Conservation (phyloP, 2,329 filamentous ascomycete species). For the Didymella lethalis region DNA sequence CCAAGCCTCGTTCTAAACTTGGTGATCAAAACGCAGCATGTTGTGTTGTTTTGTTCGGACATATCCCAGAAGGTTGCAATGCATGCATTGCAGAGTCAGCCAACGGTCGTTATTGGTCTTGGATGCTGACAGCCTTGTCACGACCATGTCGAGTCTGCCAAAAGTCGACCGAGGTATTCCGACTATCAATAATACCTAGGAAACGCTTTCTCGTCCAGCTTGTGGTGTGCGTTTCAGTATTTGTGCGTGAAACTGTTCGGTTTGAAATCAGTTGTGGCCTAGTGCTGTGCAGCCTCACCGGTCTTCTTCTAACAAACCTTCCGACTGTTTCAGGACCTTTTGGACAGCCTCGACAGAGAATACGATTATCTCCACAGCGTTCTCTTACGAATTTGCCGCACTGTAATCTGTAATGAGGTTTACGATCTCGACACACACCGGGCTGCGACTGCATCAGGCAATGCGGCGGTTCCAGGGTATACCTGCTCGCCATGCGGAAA, state of each 20-base stretch:
- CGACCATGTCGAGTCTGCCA: not conserved
- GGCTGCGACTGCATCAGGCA: slow-evolving; percentile 11
- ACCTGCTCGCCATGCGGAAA: not conserved
- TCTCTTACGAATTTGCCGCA: slow-evolving; percentile 14
- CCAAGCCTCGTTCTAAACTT: slow-evolving; percentile 33
- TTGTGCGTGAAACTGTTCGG: slow-evolving; percentile 36
- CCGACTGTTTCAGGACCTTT: slow-evolving; percentile 28
- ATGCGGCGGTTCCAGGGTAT: not conserved
- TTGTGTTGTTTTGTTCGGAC: slow-evolving; percentile 1
- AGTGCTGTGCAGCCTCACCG: slow-evolving; percentile 26
- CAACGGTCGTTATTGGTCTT: not conserved
- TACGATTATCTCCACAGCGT: slow-evolving; percentile 1
- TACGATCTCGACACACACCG: not conserved
- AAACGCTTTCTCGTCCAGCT: not conserved
- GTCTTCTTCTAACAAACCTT: slow-evolving; percentile 12
- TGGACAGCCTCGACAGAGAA: not conserved
- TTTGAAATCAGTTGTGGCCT: slow-evolving; percentile 33
- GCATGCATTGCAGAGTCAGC: not conserved
- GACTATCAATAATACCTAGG: slow-evolving; percentile 4
- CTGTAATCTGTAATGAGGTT: slow-evolving; percentile 7
- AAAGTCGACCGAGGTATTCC: not conserved
- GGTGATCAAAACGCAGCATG: slow-evolving; percentile 36
- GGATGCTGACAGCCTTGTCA: not conserved
- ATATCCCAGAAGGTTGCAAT: not conserved
- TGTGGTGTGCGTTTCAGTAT: slow-evolving; percentile 23